Conservation (phyloP, 2,329 filamentous ascomycete species). For the Cladophialophora carrionii region DNA sequence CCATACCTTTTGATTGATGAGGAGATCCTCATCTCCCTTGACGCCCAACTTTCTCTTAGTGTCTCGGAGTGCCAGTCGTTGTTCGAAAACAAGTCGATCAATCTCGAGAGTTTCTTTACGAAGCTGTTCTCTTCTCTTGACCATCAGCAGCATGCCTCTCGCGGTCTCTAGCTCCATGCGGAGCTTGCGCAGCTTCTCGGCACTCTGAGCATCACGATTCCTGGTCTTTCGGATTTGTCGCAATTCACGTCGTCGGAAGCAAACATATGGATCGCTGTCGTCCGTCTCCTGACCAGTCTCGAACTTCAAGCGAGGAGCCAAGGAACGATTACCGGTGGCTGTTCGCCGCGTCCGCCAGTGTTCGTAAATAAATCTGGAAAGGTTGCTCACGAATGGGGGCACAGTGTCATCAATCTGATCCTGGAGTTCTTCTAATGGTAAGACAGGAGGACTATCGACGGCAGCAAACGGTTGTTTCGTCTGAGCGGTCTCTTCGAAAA, state of each 20-base stretch:
- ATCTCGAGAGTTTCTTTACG: constrained; percentile 75
- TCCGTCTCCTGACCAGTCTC: constrained; percentile 93
- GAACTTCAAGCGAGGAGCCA: constrained; percentile 76
- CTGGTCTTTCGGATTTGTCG: constrained; percentile 93
- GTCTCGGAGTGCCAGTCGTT: constrained; percentile 79
- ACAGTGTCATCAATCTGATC: constrained; percentile 65
- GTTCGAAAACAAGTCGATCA: constrained; percentile 79
- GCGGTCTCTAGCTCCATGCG: constrained; percentile 89
- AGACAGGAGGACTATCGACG: constrained; percentile 83
- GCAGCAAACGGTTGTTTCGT: constrained; percentile 85
- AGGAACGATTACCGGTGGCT: constrained; percentile 67
- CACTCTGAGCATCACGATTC: constrained; percentile 88
- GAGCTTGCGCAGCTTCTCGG: constrained; percentile 90
- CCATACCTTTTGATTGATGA: constrained; percentile 82
- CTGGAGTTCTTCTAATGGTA: constrained; percentile 74
- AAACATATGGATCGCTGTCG: constrained; percentile 95
- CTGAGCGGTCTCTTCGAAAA: constrained; percentile 85
- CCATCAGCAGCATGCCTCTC: constrained; percentile 74
- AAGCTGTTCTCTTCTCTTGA: constrained; percentile 76
- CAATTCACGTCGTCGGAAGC: constrained; percentile 92
- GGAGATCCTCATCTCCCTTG: constrained; percentile 89
- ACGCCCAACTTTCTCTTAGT: constrained; percentile 86
- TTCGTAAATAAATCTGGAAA: constrained; percentile 80
- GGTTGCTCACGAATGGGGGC: constrained; percentile 57
- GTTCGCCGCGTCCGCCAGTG: constrained; percentile 80